phyloP scores from a whole-genome alignment of 129 eudicot genomes.

The Sambucus nigra region DNA sequence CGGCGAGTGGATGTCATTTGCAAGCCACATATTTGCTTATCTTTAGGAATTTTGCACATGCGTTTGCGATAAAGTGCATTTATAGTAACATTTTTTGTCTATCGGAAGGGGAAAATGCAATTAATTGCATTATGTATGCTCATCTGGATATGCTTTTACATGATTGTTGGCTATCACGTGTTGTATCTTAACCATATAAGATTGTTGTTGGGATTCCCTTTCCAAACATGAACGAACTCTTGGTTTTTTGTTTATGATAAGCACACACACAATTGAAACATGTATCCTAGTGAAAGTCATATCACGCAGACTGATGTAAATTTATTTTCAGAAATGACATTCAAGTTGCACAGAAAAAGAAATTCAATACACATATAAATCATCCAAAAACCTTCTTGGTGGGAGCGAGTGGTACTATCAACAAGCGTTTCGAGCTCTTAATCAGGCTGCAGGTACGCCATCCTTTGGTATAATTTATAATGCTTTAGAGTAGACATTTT shows the following conservation, averaged over 20 bases:
- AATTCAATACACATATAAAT: slow-evolving; percentile 49
- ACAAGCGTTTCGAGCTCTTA: slow-evolving; percentile 90
- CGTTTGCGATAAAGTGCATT: too few species aligned
- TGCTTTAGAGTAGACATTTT: neutral
- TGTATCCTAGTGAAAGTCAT: slow-evolving; percentile 7
- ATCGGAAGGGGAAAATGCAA: too few species aligned
- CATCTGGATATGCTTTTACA: slow-evolving; percentile 9
- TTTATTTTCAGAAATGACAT: slow-evolving; percentile 51
- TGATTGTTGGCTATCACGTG: slow-evolving; percentile 23
- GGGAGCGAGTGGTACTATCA: slow-evolving; percentile 95
- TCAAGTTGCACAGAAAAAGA: slow-evolving; percentile 88
- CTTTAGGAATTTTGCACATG: too few species aligned
- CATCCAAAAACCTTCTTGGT: slow-evolving; percentile 60
- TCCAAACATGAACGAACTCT: slow-evolving; percentile 68
- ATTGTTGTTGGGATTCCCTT: slow-evolving; percentile 94
- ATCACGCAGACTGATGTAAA: slow-evolving; percentile 10
- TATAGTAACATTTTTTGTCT: too few species aligned
- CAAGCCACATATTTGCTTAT: too few species aligned
- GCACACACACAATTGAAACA: neutral
- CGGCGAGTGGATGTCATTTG: too few species aligned
- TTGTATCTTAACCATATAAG: slow-evolving; percentile 46
- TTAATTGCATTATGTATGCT: too few species aligned
- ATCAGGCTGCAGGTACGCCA: slow-evolving; percentile 89
- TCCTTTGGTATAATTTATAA: neutral
- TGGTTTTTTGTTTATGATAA: slow-evolving; percentile 4